Evolutionary conservation across 176 grass and related monocot genomes (phyloP).

Genomic region (Echinochloa phyllopogon): DNA sequence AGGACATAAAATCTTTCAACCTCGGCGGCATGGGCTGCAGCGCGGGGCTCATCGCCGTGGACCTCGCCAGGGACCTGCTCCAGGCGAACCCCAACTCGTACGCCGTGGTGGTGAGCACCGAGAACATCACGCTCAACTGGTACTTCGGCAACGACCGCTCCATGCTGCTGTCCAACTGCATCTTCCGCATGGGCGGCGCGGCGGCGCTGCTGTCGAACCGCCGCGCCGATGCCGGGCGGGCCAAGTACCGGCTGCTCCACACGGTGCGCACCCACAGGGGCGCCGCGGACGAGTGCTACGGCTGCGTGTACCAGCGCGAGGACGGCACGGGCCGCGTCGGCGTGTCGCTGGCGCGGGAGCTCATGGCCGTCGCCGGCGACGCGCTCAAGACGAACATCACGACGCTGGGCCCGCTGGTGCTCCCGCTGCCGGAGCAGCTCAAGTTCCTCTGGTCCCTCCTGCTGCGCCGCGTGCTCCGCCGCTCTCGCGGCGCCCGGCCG

Average conservation of each 20-base stretch:
- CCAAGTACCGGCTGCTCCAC: conserved; percentile 74
- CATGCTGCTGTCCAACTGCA: conserved; percentile 86
- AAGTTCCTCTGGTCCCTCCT: conserved; percentile 62
- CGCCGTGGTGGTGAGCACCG: conserved; percentile 74
- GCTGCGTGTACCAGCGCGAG: conserved; percentile 87
- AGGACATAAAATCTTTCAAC: conserved; percentile 71
- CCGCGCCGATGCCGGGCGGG: conserved; percentile 44
- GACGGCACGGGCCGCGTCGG: conserved; percentile 53
- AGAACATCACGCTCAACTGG: conserved; percentile 89
- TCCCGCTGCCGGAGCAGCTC: conserved; percentile 71
- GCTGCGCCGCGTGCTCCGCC: conserved; percentile 41
- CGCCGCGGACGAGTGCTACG: conserved; percentile 62
- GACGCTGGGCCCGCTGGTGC: conserved; percentile 70
- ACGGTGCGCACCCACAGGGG: conserved; percentile 80
- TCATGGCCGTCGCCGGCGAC: conserved; percentile 84
- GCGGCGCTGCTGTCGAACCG: conserved; percentile 68
- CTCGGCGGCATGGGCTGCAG: conserved; percentile 86
- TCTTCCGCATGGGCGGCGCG: conserved; percentile 81
- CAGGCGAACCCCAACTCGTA: conserved; percentile 48
- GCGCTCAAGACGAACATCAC: conserved; percentile 90
- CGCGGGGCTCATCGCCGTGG: conserved; percentile 68
- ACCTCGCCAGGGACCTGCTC: conserved; percentile 73
- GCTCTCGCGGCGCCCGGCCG: conserved; percentile 3
- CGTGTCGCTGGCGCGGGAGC: conserved; percentile 68
- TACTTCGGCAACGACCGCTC: conserved; percentile 85